Evolutionary conservation across 257 asterid species (phyloP), one percentile per base, ranked within the genome.

Genomic region (Prunella vulgaris): DNA sequence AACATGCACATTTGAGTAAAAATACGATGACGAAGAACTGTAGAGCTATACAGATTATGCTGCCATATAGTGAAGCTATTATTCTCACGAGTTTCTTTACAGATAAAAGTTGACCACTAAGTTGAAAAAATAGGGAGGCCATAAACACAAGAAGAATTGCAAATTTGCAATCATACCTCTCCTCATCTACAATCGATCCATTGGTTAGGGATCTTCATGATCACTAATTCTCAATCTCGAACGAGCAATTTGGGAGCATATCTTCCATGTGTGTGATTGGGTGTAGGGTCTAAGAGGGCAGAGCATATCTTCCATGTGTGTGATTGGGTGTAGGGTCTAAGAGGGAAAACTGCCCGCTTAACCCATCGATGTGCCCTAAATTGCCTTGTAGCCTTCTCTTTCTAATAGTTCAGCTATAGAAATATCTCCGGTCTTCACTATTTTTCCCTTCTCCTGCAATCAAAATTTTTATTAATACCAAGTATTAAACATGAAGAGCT

Each of bases 371-470:
- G 37, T 32, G 37, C 37, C 37, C 60, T 88, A 80, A 76, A 93
- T 80, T 52, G 88, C 88, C 79, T 88, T 87, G 80, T 88, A 93
- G 7, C 98, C 98, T 82, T 87, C 87, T 64, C 64, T 89, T 75
- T 92, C 96, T 53, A 93, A 83, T 74, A 62, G 64, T 72, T 90
- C 70, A 63, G 96, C 98, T 53, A 88, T 24, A 52, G 95, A 77
- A 52, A 85, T 86, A 81, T 90, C 98, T 68, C 97, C 97, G 0
- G 96, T 93, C 79, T 77, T 85, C 80, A 88, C 87, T 73, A 93
- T 90, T 87, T 83, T 82, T 69, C 97, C 98, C 27, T 90, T 84
- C 86, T 88, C 96, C 97, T 91, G 84, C 69, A 80, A 33, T 4
- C 5, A 22, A 37, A 68, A 70, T 14, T n/a, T 42, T 30, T 17